Percentiles rank a stretch among this genome's conserved stretches.
Conservation (phyloP, 768 basidiomycete genomes). For the Trametopsis cervina region DNA sequence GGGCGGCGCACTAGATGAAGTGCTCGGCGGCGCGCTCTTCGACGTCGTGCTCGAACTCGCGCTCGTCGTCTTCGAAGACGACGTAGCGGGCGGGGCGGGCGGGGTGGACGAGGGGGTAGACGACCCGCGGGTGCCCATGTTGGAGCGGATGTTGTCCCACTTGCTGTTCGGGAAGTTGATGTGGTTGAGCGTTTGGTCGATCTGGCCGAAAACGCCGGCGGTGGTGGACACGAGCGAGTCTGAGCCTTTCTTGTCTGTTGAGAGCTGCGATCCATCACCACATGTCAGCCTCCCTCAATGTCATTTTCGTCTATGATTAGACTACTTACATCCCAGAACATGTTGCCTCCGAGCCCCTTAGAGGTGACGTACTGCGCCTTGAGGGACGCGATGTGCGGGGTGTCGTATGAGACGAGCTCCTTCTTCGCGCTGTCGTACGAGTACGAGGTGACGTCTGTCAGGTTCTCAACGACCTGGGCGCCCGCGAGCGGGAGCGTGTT, state of each 20-base stretch:
- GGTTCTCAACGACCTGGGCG: constrained; percentile 52
- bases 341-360: constrained; percentile 57
- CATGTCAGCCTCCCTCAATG: no score
- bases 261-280: constrained; percentile 32
- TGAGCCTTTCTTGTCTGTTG: constrained; percentile 51
- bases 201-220: constrained; percentile 37
- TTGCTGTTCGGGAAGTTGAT: constrained; percentile 59
- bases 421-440: constrained; percentile 62
- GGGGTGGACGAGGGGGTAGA: constrained; percentile 19
- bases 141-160: constrained; percentile 63
- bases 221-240: constrained; percentile 52
- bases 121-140: constrained; percentile 38
- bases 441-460: constrained; percentile 65
- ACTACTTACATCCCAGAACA: constrained; percentile 59
- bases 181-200: constrained; percentile 61
- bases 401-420: constrained; percentile 75
- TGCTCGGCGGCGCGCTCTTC: constrained; percentile 14
- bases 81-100: constrained; percentile 9
- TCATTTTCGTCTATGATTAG: no score
- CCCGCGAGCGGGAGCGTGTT: constrained; percentile 53
- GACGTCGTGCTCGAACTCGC: no score
- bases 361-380: constrained; percentile 65
- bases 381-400: constrained; percentile 52
- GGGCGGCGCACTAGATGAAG: constrained; percentile 19
- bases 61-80: no score